A percentile compares a stretch with the other conserved stretches of the same genome.
Evolutionary conservation across 257 asterid species (phyloP).

Genomic region (Paulownia fortunei): DNA sequence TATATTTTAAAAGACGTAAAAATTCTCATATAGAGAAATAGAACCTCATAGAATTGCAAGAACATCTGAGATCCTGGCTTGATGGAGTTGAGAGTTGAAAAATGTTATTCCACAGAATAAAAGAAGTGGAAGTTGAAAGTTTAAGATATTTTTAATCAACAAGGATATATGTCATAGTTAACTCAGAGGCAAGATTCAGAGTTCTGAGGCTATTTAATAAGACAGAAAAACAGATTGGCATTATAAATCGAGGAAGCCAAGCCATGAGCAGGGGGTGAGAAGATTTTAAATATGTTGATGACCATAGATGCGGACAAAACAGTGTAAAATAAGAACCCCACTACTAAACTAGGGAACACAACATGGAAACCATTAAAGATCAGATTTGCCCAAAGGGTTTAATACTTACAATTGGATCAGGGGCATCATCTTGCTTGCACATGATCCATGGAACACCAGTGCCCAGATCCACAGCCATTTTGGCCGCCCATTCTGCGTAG

Average conservation of each 20-base stretch:
- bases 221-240: neutral
- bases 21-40: neutral
- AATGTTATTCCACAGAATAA: neutral
- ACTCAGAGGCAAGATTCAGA: neutral
- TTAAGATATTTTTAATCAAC: neutral
- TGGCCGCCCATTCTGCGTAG: constrained; percentile 87
- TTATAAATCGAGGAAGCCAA: neutral
- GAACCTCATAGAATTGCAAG: neutral
- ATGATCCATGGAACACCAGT: constrained; percentile 97
- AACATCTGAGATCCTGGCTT: neutral
- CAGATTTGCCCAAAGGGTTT: neutral
- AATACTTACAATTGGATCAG: constrained; percentile 85
- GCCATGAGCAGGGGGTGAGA: constrained; percentile 21
- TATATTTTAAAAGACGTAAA: neutral
- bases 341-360: constrained; percentile 14
- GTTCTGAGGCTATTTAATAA: neutral
- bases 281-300: constrained; percentile 27
- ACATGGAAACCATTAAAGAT: constrained; percentile 15
- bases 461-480: constrained; percentile 83
- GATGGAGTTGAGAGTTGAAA: neutral
- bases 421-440: constrained; percentile 98
- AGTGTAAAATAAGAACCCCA: constrained; percentile 33
- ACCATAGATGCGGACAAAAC: constrained; percentile 32
- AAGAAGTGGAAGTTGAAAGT: neutral
- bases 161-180: neutral